Conservation (phyloP, 805 yeast genomes). For the Candida gorgasii region DNA sequence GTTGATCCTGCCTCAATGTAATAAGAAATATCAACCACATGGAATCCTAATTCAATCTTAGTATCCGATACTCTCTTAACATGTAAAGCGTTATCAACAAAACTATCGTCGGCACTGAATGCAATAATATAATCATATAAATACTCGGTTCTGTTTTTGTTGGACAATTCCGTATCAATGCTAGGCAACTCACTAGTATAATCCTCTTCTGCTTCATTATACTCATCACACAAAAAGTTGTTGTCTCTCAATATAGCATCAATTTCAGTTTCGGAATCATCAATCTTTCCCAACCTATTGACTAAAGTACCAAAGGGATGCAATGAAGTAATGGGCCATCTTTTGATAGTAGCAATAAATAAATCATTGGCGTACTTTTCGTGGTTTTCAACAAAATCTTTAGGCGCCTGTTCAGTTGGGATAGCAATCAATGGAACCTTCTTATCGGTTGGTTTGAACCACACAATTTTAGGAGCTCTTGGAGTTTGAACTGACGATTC, state of each 20-base stretch:
- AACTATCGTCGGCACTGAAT: conserved; percentile 55
- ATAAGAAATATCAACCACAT: conserved; percentile 76
- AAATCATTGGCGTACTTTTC: conserved; percentile 77
- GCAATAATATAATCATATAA: conserved; percentile 63
- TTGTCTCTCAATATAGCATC: conserved; percentile 88
- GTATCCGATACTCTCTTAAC: conserved; percentile 62
- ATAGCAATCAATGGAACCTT: conserved; percentile 97
- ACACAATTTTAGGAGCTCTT: conserved; percentile 86
- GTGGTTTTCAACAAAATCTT: conserved; percentile 90
- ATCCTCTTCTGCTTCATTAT: conserved; percentile 44
- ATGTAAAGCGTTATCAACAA: conserved; percentile 79
- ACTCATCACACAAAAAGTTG: conserved; percentile 80
- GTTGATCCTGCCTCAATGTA: conserved; percentile 71
- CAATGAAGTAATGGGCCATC: conserved; percentile 98
- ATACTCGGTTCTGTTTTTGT: conserved; percentile 51
- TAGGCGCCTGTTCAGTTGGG: conserved; percentile 97
- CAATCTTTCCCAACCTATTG: conserved; percentile 80
- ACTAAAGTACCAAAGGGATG: conserved; percentile 97
- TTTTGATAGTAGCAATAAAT: conserved; percentile 92
- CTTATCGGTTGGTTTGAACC: conserved; percentile 99
- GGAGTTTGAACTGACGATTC: conserved; percentile 47
- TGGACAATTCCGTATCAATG: conserved; percentile 38
- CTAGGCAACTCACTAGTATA: conserved; percentile 38
- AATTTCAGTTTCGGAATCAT: conserved; percentile 74
- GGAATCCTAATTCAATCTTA: conserved; percentile 80